A percentile compares a stretch with the other conserved stretches of the same genome.
phyloP scores from a whole-genome alignment of 371 early-diverging fungal species.

The Mortierella sp. region DNA sequence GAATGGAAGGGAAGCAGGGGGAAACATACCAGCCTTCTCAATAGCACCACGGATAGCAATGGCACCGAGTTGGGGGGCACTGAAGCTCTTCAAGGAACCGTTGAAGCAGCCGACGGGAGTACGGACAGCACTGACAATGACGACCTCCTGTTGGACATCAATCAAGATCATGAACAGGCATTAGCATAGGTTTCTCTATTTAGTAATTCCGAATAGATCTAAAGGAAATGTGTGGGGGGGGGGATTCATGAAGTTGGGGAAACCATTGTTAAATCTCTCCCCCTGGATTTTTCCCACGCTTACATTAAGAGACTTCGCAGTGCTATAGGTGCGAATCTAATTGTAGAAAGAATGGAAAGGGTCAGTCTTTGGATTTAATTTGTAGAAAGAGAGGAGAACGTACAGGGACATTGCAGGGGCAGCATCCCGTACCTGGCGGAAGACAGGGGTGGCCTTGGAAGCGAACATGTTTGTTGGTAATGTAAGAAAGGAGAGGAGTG shows the following conservation, averaged over 20 bases:
- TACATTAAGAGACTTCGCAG: constrained; percentile 52
- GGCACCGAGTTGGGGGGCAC: constrained; percentile 91
- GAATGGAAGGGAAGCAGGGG: neutral
- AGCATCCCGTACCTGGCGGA: constrained; percentile 38
- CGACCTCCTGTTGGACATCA: constrained; percentile 69
- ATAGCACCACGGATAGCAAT: constrained; percentile 71
- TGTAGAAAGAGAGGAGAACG: neutral
- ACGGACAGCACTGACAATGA: constrained; percentile 89
- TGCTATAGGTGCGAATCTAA: constrained; percentile 52
- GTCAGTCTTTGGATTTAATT: neutral
- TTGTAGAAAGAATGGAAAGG: neutral
- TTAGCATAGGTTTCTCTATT: no score
- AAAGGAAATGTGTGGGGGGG: neutral
- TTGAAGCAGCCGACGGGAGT: constrained; percentile 97
- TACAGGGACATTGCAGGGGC: neutral
- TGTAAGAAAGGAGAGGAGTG: constrained; percentile 19
- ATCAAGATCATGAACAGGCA: neutral
- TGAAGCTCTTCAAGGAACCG: constrained; percentile 87
- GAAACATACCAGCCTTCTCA: constrained; percentile 53
- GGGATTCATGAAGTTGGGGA: neutral
- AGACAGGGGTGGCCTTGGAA: constrained; percentile 45
- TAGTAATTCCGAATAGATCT: neutral
- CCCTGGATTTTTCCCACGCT: constrained; percentile 50
- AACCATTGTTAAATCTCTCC: neutral
- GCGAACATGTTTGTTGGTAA: constrained; percentile 37